A percentile compares a stretch with the other conserved stretches of the same genome.
These are phyloP conservation scores for Hanseniaspora clermontiae DNA, from an alignment of 805 yeast genomes.

Conservation along the genomic window DNA sequence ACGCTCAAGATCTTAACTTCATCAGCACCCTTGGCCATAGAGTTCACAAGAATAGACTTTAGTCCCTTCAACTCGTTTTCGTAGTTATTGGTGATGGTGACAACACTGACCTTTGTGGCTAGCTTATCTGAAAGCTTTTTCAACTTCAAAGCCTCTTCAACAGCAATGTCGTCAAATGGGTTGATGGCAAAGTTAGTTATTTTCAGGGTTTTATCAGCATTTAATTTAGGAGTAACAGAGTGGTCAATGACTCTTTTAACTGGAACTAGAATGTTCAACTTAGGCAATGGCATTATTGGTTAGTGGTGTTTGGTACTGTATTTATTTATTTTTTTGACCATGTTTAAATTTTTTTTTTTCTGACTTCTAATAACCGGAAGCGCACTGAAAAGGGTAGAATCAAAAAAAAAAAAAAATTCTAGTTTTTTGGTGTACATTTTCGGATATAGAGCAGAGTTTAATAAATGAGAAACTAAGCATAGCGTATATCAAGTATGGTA, in stretches of 20 bases:
- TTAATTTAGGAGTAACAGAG: conserved; percentile 80
- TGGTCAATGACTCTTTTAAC: conserved; percentile 90
- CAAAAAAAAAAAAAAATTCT: too few relatives aligned
- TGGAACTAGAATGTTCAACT: conserved; percentile 61
- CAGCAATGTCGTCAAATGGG: conserved; percentile 96
- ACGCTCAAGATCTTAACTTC: conserved; percentile 63
- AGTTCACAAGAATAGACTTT: conserved; percentile 76
- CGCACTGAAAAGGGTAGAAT: too few relatives aligned
- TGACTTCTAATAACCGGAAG: too few relatives aligned
- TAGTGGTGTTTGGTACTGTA: not conserved
- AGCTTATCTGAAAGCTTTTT: conserved; percentile 49
- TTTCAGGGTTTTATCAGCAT: conserved; percentile 70
- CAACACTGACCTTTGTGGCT: conserved; percentile 79
- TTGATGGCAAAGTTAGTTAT: conserved; percentile 74
- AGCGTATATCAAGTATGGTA: too few relatives aligned
- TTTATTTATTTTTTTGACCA: too few relatives aligned
- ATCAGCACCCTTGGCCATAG: conserved; percentile 92
- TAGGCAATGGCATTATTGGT: conserved; percentile 1
- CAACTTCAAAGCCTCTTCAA: conserved; percentile 83
- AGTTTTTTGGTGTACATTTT: too few relatives aligned
- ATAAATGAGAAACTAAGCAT: too few relatives aligned
- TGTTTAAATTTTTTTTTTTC: too few relatives aligned
- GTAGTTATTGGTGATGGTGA: conserved; percentile 39
- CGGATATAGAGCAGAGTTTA: too few relatives aligned
- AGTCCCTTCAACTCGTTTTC: conserved; percentile 59